Evolutionary conservation across 257 asterid species (phyloP).

Genomic region (Henckelia pumila): DNA sequence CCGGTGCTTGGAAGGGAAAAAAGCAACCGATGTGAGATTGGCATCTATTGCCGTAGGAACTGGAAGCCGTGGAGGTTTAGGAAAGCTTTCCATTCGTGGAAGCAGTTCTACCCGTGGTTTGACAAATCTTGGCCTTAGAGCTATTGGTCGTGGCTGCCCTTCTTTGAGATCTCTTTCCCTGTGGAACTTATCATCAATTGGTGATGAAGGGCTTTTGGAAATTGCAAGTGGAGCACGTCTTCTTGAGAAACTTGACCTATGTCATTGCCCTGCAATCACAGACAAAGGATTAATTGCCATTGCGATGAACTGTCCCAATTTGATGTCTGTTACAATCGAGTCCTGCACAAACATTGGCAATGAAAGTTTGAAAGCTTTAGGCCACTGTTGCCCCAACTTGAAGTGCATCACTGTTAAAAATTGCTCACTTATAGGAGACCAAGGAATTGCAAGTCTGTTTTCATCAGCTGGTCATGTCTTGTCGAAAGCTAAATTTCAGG

Average conservation of each 20-base stretch:
- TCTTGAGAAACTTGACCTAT: slow-evolving; percentile 82
- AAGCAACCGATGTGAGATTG: slow-evolving; percentile 81
- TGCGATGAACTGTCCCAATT: slow-evolving; percentile 69
- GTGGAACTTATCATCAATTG: slow-evolving; percentile 68
- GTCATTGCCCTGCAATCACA: slow-evolving; percentile 65
- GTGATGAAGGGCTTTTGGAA: slow-evolving; percentile 70
- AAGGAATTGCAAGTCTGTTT: slow-evolving; percentile 67
- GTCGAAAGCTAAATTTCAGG: slow-evolving; percentile 57
- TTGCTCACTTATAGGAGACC: slow-evolving; percentile 70
- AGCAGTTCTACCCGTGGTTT: slow-evolving; percentile 48
- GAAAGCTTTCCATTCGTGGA: slow-evolving; percentile 85
- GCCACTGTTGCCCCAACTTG: slow-evolving; percentile 56
- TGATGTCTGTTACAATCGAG: slow-evolving; percentile 61
- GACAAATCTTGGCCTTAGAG: slow-evolving; percentile 76
- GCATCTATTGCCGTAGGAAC: slow-evolving; percentile 89
- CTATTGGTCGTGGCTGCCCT: slow-evolving; percentile 74
- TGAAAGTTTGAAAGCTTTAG: slow-evolving; percentile 65
- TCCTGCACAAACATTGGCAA: slow-evolving; percentile 79
- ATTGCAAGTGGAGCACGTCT: slow-evolving; percentile 67
- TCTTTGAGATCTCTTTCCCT: slow-evolving; percentile 66
- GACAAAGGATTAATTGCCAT: slow-evolving; percentile 60
- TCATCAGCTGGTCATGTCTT: slow-evolving; percentile 60
- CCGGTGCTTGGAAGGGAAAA: slow-evolving; percentile 81
- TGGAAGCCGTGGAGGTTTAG: slow-evolving; percentile 76
- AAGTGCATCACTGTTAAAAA: slow-evolving; percentile 52